Evolutionary conservation across 805 yeast species (phyloP).

Genomic region (Saturnispora quitensis): DNA sequence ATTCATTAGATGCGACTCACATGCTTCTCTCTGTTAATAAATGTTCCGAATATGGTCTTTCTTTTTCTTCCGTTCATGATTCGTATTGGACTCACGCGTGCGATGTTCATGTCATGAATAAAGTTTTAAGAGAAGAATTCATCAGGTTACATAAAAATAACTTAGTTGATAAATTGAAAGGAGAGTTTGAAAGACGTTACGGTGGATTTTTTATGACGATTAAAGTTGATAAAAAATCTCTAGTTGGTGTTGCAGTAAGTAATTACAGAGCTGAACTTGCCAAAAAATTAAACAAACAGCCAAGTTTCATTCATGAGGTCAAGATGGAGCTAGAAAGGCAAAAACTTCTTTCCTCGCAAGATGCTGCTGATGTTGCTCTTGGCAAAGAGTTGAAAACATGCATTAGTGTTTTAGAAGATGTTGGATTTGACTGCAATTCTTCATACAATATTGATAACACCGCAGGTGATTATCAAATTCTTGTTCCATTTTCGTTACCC

Average conservation of each 20-base stretch:
- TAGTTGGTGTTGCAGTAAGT: constrained; percentile 41
- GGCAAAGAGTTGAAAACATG: constrained; percentile 62
- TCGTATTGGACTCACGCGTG: constrained; percentile 97
- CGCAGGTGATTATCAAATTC: constrained; percentile 30
- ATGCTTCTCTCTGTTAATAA: constrained; percentile 84
- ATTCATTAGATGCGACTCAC: constrained; percentile 93
- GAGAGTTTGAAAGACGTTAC: constrained; percentile 78
- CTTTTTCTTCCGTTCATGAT: constrained; percentile 94
- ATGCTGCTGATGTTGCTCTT: constrained; percentile 37
- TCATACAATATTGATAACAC: constrained; percentile 13
- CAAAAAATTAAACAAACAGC: constrained; percentile 40
- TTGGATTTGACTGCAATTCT: constrained; percentile 15
- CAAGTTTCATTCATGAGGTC: constrained; percentile 66
- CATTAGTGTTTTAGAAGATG: constrained; percentile 42
- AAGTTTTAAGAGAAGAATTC: constrained; percentile 64
- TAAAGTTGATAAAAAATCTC: constrained; percentile 42
- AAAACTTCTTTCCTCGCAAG: constrained; percentile 41
- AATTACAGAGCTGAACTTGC: constrained; percentile 42
- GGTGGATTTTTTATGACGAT: constrained; percentile 56
- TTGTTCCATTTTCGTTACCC: constrained; percentile 66
- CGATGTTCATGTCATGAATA: constrained; percentile 67
- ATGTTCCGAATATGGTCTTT: constrained; percentile 54
- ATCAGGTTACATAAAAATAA: constrained; percentile 68
- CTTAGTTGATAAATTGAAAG: constrained; percentile 57
- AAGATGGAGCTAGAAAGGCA: constrained; percentile 59